Percentiles rank a stretch among this genome's conserved stretches.
Evolutionary conservation across 2,329 filamentous ascomycete genomes (phyloP).

Genomic region (Ceratocystiopsis brevicomis): DNA sequence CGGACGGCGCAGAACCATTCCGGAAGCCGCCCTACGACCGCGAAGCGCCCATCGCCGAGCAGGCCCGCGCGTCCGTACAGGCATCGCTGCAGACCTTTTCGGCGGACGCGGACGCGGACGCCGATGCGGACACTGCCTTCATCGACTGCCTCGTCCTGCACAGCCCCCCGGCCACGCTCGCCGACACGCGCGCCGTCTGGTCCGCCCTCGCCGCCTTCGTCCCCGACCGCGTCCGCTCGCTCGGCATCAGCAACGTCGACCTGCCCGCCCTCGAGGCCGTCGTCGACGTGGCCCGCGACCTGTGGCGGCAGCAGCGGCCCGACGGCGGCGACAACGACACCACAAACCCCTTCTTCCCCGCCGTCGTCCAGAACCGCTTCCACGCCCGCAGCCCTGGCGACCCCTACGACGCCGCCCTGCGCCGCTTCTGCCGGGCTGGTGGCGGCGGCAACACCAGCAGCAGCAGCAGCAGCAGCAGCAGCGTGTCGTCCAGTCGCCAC

Average conservation of each 20-base stretch:
- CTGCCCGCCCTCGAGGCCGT: slow-evolving; percentile 36
- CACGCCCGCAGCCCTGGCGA: slow-evolving; percentile 26
- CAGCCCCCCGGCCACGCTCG: slow-evolving; percentile 27
- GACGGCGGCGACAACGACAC: neutral
- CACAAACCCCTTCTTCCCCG: slow-evolving; percentile 17
- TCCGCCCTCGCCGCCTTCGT: slow-evolving; percentile 45
- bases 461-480: too few relatives aligned
- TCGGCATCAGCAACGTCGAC: slow-evolving; percentile 64
- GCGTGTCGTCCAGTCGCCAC: neutral
- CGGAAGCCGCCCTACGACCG: slow-evolving; percentile 42
- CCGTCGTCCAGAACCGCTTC: slow-evolving; percentile 63
- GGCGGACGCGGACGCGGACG: slow-evolving; percentile 12
- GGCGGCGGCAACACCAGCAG: too few relatives aligned
- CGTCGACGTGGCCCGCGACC: slow-evolving; percentile 13
- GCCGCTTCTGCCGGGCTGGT: slow-evolving; percentile 23
- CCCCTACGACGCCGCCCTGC: slow-evolving; percentile 38
- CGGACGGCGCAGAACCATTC: neutral
- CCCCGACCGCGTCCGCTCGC: slow-evolving; percentile 39
- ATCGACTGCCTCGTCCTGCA: slow-evolving; percentile 62
- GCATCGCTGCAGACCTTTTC: slow-evolving; percentile 47
- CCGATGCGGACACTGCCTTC: slow-evolving; percentile 17
- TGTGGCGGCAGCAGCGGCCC: neutral
- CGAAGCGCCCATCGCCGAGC: slow-evolving; percentile 35
- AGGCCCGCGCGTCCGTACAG: slow-evolving; percentile 47
- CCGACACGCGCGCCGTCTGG: slow-evolving; percentile 46